A percentile compares a stretch with the other conserved stretches of the same genome.
These are phyloP conservation scores for Dendrothele bispora DNA, from an alignment of 768 basidiomycete species.

Conservation along the genomic window DNA sequence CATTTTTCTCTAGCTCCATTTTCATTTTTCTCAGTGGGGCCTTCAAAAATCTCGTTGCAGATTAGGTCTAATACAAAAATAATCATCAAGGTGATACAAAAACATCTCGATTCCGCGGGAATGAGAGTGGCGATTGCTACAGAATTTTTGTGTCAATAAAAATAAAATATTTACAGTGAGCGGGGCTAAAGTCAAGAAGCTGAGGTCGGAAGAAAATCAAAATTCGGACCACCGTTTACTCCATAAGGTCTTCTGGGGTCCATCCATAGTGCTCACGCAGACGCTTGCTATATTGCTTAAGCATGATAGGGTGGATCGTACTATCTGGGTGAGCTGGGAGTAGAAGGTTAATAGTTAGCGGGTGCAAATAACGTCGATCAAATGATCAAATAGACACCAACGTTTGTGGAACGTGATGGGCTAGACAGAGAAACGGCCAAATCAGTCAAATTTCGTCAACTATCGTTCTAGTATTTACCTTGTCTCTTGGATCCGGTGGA, in stretches of 20 bases:
- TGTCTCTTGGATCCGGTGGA: constrained; percentile 56
- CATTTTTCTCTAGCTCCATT: no score
- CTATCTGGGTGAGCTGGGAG: constrained; percentile 70
- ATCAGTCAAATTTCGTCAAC: no score
- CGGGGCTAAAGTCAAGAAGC: not conserved
- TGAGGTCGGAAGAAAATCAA: not conserved
- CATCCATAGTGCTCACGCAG: constrained; percentile 69
- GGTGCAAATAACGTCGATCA: constrained; percentile 4
- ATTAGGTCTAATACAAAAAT: not conserved
- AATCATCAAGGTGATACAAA: not conserved
- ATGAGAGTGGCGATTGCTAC: no score
- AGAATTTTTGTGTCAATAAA: no score
- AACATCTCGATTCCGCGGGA: no score
- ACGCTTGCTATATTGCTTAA: constrained; percentile 55
- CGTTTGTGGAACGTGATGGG: constrained; percentile 79
- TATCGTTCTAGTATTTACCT: constrained; percentile 28
- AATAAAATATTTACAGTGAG: not conserved
- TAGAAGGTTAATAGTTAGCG: constrained; percentile 8
- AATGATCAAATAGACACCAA: no score
- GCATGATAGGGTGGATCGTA: constrained; percentile 48
- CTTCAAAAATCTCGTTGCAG: constrained; percentile 27
- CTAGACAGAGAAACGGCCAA: constrained; percentile 32
- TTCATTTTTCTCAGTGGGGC: no score
- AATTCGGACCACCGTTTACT: not conserved
- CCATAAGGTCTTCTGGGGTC: constrained; percentile 46